A percentile compares a stretch with the other conserved stretches of the same genome.
Conservation (phyloP, 2,329 filamentous ascomycete species). For the Diplocarpon mali region DNA sequence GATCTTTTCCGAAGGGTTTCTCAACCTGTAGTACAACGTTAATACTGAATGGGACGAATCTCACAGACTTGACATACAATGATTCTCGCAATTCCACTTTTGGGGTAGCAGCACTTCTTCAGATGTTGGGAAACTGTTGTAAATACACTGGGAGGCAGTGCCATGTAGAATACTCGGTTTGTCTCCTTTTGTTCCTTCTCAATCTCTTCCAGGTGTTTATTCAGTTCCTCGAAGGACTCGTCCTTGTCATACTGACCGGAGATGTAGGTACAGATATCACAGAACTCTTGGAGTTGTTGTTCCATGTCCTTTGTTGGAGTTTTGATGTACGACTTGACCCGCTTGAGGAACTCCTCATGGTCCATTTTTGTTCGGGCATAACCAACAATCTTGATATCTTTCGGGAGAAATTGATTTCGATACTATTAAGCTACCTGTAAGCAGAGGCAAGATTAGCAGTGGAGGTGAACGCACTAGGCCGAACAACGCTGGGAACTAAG, state of each 20-base stretch:
- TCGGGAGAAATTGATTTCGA: slow-evolving; percentile 96
- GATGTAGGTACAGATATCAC: slow-evolving; percentile 78
- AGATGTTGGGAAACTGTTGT: slow-evolving; percentile 94
- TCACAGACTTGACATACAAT: slow-evolving; percentile 52
- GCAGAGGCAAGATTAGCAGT: background rate
- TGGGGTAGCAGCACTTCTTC: slow-evolving; percentile 94
- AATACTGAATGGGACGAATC: slow-evolving; percentile 14
- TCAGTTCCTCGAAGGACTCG: slow-evolving; percentile 79
- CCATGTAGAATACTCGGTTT: slow-evolving; percentile 98
- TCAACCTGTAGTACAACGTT: slow-evolving; percentile 55
- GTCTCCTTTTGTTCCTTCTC: slow-evolving; percentile 75
- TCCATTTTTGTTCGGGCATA: slow-evolving; percentile 99
- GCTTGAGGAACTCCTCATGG: slow-evolving; percentile 84
- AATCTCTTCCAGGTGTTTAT: slow-evolving; percentile 74
- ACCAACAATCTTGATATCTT: slow-evolving; percentile 92
- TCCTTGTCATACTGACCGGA: slow-evolving; percentile 98
- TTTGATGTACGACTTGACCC: slow-evolving; percentile 98
- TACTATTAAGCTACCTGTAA: slow-evolving; percentile 46
- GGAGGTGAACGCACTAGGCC: slow-evolving; percentile 64
- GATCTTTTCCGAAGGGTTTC: slow-evolving; percentile 98
- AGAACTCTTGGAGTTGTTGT: slow-evolving; percentile 87
- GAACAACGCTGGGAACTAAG: slow-evolving; percentile 89
- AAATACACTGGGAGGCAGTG: slow-evolving; percentile 93
- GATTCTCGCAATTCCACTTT: slow-evolving; percentile 80
- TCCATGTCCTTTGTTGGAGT: slow-evolving; percentile 95